Evolutionary conservation across 2,329 filamentous ascomycete genomes (phyloP).

Genomic region (Teratosphaeria destructans): DNA sequence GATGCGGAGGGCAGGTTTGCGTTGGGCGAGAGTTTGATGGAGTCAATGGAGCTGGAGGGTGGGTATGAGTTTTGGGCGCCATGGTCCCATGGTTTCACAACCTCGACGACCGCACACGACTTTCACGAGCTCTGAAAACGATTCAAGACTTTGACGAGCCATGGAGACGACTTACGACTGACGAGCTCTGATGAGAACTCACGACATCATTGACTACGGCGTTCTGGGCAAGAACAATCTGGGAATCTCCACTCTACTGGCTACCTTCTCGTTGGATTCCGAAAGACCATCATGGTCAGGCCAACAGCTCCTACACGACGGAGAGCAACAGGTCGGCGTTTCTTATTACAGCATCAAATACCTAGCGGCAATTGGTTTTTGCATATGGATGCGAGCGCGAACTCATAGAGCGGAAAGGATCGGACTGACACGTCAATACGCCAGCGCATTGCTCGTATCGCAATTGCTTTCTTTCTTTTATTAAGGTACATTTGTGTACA

Average conservation of each 20-base stretch:
- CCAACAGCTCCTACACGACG: neutral
- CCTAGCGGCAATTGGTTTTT: neutral
- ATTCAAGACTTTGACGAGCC: neutral
- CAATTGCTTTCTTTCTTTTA: neutral
- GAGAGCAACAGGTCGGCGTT: neutral
- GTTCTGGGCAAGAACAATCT: neutral
- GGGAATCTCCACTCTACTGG: neutral
- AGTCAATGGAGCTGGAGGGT: conserved; percentile 6
- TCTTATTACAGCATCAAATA: neutral
- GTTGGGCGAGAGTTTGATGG: conserved; percentile 15
- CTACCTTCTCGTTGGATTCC: neutral
- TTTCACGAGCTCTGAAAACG: neutral
- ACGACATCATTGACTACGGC: neutral
- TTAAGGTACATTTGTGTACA: neutral
- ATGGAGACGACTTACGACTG: neutral
- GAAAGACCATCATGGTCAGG: neutral
- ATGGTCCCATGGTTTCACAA: neutral
- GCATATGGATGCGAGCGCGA: neutral
- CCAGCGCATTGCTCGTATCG: neutral
- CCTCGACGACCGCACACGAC: neutral
- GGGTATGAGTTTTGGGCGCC: neutral
- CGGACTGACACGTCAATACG: neutral
- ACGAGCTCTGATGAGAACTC: too few relatives aligned
- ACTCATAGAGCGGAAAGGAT: neutral
- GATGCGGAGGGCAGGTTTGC: conserved; percentile 12